Evolutionary conservation across 2,329 filamentous ascomycete genomes (phyloP), one percentile per base, ranked within the genome.

Genomic region (Trichoderma endophyticum): DNA sequence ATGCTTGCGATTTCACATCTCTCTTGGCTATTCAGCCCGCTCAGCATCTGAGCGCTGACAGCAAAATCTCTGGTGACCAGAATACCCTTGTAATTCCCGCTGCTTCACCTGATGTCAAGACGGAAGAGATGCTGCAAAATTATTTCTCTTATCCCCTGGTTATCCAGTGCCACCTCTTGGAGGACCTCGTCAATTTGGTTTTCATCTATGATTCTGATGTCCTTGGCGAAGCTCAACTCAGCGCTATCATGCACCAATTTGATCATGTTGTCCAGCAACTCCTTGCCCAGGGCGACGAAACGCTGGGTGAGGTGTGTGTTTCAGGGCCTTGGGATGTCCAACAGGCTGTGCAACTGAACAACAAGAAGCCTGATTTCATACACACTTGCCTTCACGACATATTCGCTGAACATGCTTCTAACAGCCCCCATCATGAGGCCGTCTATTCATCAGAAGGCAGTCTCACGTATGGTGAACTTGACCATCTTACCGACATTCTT

Each of bases 11-110:
- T 21, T 74, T 74, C 28, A 68, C 64, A 2, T 72, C 64, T 57
- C 63, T 74, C 6, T 48, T 74, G 26, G 70, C 71, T 32, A 70
- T 74, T n/a, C 72, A 74, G 32, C 73, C 73, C 21, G 62, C 34
- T n/a, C 63, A 69, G 30, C 63, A 72, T 28, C 66, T 61, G 51
- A 65, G 62, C 4, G 64, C 56, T 1, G 56, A 69, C 11, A 56
- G 64, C 24, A 57, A 48, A 43, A n/a, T 32, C 18, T 14, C 9
- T 14, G 21, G 34, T 3, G 11, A 21, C 6, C 56, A 61, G 3
- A 24, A 14, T 63, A 32, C 61, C 15, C 15, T 69, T 6, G 24
- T 72, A 1, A n/a, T 63, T n/a, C 64, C 70, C 9, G 56, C 39
- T 6, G 6, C 21, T 12, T 18, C 36, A 56, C 18, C 54, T 7